phyloP scores from a whole-genome alignment of 192 early-diverging fungal genomes.

The Coemansia sp. region DNA sequence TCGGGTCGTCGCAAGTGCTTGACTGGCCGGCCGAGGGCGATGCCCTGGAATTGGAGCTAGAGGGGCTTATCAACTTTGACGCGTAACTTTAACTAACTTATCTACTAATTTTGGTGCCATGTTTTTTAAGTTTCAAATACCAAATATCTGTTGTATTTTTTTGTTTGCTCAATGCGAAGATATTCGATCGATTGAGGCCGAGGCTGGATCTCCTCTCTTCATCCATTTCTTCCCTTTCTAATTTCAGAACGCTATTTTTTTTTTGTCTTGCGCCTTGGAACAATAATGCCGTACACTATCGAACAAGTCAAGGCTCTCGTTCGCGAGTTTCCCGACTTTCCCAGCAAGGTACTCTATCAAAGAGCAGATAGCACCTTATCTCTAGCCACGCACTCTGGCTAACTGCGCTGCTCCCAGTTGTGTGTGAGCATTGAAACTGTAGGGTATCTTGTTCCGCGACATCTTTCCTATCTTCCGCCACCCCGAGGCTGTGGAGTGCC shows the following conservation, averaged over 20 bases:
- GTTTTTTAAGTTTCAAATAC: background rate
- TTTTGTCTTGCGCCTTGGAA: background rate
- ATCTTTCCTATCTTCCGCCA: constrained; percentile 97
- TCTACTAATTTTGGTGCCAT: background rate
- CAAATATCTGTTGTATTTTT: too few relatives aligned
- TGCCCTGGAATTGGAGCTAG: constrained; percentile 45
- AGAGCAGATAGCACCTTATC: background rate
- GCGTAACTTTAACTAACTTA: constrained; percentile 3
- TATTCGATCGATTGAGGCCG: background rate
- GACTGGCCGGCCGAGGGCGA: constrained; percentile 39
- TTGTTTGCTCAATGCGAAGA: too few relatives aligned
- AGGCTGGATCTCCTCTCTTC: background rate
- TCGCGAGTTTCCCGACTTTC: constrained; percentile 73
- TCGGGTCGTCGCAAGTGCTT: constrained; percentile 16
- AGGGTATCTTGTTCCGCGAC: constrained; percentile 96
- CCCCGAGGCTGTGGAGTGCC: constrained; percentile 86
- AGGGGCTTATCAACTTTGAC: constrained; percentile 55
- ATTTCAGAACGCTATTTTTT: background rate
- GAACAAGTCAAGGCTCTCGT: constrained; percentile 52
- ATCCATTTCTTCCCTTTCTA: background rate
- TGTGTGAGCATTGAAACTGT: background rate
- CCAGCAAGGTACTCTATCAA: constrained; percentile 58
- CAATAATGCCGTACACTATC: constrained; percentile 44
- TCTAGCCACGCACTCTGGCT: background rate
- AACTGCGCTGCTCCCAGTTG: background rate